phyloP scores from a whole-genome alignment of 257 asterid genomes.

The Nicotiana sylvestris region DNA sequence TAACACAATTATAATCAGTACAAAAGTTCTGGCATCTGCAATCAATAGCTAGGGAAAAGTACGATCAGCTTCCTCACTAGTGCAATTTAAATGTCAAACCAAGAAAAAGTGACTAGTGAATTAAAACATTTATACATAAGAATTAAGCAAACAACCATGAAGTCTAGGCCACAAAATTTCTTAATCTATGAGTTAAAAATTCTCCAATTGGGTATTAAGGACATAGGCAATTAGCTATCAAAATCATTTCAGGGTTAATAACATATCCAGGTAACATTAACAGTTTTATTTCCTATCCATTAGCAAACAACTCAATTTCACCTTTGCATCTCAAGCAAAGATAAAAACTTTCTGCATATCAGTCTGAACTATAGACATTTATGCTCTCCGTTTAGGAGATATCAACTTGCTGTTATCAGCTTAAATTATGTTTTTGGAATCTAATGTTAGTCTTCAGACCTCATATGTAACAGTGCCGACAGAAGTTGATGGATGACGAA shows the following conservation, averaged over 20 bases:
- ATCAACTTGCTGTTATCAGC: not conserved
- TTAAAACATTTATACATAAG: not conserved
- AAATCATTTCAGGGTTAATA: not conserved
- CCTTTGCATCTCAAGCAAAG: not conserved
- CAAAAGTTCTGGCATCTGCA: not conserved
- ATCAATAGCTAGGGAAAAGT: not conserved
- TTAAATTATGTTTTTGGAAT: conserved; percentile 1
- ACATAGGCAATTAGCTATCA: not conserved
- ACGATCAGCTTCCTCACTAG: not conserved
- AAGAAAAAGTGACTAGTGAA: not conserved
- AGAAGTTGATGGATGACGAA: conserved; percentile 50
- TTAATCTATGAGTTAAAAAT: not conserved
- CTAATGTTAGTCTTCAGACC: conserved; percentile 35
- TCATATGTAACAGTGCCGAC: conserved; percentile 75
- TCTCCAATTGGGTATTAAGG: not conserved
- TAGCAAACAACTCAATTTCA: not conserved
- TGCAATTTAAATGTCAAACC: not conserved
- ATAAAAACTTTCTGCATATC: not conserved
- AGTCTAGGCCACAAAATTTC: not conserved
- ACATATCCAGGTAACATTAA: not conserved
- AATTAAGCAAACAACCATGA: not conserved
- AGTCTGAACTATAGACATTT: not conserved
- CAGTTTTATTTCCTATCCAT: not conserved
- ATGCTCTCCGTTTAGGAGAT: not conserved
- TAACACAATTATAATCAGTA: not conserved